Base-by-base conservation (phyloP, 306 rosid genomes). In the Calophaca sinica region DNA sequence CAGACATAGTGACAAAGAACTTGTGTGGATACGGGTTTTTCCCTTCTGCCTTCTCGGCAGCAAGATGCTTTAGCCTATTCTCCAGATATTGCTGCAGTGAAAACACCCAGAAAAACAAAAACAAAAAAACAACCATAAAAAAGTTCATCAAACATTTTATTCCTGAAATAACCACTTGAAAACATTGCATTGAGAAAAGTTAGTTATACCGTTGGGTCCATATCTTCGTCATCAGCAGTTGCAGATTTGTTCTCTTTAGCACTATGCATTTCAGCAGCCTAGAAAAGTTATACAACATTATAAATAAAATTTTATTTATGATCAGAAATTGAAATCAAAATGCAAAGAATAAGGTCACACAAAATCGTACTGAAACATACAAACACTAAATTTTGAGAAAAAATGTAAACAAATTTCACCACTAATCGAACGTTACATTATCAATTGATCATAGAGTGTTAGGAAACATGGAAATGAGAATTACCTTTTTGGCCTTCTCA, bases 1-100 rank as follows among this genome's bases (percentile, higher is more conserved):
- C 72, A 48, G 93, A 70, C 89, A 85, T n/a, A 9, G 92, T 15
- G n/a, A 81, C 93, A 73, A 4, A 54, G 81, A 94, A 94, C 71
- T 90, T 94, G 83, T 92, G 96, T 11, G 99, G 99, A 78, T 87
- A 92, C 1, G 97, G 93, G 28, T 94, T 88, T 45, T 13, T 79
- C 61, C 88, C 87, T 12, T 86, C 90, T 35, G 64, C 70, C 79
- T 85, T 86, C 79, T 80, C 87, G 63, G 80, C 51, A 38, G 83
- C 86, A 70, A 94, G 93, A 78, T 86, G 63, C 60, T 90, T 94
- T 4, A 90, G 74, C 86, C 99, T 89, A 70, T 92, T 94, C 70
- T 90, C 93, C 71, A 62, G 81, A 84, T 90, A 94, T 90, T 90
- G 97, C 99, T 94, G 87, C 79, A 78, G 52, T 13, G 39, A 76